These are phyloP conservation scores for Gryganskiella cystojenkinii DNA, from an alignment of 192 early-diverging fungal genomes.

Conservation along the genomic window DNA sequence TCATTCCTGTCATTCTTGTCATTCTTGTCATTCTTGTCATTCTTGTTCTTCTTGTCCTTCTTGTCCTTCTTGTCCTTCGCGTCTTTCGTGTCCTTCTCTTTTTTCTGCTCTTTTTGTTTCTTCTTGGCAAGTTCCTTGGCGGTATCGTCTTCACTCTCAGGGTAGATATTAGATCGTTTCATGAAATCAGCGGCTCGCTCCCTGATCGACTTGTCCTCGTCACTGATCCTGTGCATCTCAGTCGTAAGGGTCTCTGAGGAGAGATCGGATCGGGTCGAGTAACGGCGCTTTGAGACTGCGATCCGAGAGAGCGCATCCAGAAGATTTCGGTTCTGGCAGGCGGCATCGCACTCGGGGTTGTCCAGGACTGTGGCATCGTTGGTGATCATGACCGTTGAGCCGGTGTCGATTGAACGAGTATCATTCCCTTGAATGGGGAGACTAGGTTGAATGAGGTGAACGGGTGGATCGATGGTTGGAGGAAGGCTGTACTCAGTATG, in stretches of 20 bases:
- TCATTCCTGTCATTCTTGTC: background rate
- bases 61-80: conserved; percentile 11
- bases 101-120: conserved; percentile 10
- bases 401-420: background rate
- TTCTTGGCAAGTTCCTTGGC: conserved; percentile 3
- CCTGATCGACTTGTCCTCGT: conserved; percentile 1
- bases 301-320: conserved; percentile 28
- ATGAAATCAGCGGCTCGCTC: conserved; percentile 17
- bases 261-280: conserved; percentile 7
- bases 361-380: background rate
- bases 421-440: background rate
- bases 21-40: conserved; percentile 2
- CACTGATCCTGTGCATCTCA: background rate
- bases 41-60: background rate
- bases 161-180: conserved; percentile 23
- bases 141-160: conserved; percentile 7
- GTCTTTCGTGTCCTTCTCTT: conserved; percentile 1
- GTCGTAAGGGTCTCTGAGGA: background rate
- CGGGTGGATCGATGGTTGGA: conserved; percentile 17
- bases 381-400: background rate
- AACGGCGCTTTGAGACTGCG: conserved; percentile 30
- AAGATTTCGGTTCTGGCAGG: conserved; percentile 28
- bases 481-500: conserved; percentile 5
- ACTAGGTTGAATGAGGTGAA: background rate
- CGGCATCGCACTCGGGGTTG: conserved; percentile 1